These are phyloP conservation scores for Lactuca saligna DNA, from an alignment of 129 eudicot species.

Conservation along the genomic window DNA sequence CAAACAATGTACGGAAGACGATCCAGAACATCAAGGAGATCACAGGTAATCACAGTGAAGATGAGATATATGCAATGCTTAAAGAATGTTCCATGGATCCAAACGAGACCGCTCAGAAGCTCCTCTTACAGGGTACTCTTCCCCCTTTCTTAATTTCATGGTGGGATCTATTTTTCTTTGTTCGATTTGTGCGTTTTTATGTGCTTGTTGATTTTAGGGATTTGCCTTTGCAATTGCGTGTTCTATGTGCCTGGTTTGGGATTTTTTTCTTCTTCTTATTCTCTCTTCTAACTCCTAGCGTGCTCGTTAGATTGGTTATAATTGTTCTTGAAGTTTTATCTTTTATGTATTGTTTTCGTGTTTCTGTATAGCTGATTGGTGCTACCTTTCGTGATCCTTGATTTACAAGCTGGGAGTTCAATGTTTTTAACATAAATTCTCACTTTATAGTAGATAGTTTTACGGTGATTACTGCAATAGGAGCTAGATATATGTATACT, in stretches of 20 bases:
- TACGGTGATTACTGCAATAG: neutral
- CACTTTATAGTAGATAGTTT: neutral
- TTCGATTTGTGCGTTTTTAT: neutral
- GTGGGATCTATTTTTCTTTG: constrained; percentile 23
- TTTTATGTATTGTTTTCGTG: neutral
- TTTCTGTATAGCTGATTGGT: neutral
- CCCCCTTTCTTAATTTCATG: neutral
- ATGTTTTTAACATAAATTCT: neutral
- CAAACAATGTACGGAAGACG: constrained; percentile 57
- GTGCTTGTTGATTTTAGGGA: constrained; percentile 22
- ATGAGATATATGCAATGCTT: constrained; percentile 86
- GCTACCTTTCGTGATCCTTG: neutral
- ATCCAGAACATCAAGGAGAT: constrained; percentile 91
- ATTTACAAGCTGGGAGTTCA: neutral
- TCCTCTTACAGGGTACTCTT: constrained; percentile 61
- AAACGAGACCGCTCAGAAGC: constrained; percentile 83
- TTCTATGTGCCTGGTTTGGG: constrained; percentile 18
- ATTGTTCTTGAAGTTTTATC: neutral
- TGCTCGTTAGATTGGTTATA: neutral
- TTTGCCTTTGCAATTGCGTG: constrained; percentile 16
- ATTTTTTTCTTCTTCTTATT: constrained; percentile 1
- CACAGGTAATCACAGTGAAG: constrained; percentile 76
- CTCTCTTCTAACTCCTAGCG: neutral
- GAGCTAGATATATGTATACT: neutral
- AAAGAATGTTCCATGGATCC: constrained; percentile 95